Conservation (phyloP, 345 rosid genomes). For the Camelina neglecta region DNA sequence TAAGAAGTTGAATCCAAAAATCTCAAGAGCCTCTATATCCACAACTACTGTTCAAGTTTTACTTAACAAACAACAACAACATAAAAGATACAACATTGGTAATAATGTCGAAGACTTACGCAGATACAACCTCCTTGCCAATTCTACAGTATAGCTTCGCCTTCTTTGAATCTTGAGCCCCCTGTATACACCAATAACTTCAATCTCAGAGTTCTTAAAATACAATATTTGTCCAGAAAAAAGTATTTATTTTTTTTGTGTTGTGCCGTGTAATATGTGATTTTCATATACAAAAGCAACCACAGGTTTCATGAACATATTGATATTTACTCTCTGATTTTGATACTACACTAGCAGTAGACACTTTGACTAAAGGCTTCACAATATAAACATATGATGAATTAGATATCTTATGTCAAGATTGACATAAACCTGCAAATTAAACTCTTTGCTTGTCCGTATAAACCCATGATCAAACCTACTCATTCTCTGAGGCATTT, state of each 20-base stretch:
- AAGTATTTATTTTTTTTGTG: background rate
- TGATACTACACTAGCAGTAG: background rate
- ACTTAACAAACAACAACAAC: background rate
- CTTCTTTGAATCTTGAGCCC: constrained; percentile 88
- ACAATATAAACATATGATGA: background rate
- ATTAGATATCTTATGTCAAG: background rate
- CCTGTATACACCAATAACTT: constrained; percentile 54
- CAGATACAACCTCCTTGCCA: constrained; percentile 92
- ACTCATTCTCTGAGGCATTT: constrained; percentile 11
- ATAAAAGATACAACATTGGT: constrained; percentile 10
- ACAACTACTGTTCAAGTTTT: background rate
- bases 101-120: constrained; percentile 58
- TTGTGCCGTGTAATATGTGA: background rate
- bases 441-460: background rate
- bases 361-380: background rate
- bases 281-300: background rate
- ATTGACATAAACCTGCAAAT: background rate
- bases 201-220: constrained; percentile 3
- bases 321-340: background rate
- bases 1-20: constrained; percentile 20
- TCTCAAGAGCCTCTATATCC: background rate
- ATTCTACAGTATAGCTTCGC: constrained; percentile 73
- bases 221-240: background rate
- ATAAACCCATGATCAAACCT: background rate
- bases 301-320: background rate